Evolutionary conservation across 1,284 basidiomycete genomes (phyloP).

Genomic region (Trichosporon faecale): DNA sequence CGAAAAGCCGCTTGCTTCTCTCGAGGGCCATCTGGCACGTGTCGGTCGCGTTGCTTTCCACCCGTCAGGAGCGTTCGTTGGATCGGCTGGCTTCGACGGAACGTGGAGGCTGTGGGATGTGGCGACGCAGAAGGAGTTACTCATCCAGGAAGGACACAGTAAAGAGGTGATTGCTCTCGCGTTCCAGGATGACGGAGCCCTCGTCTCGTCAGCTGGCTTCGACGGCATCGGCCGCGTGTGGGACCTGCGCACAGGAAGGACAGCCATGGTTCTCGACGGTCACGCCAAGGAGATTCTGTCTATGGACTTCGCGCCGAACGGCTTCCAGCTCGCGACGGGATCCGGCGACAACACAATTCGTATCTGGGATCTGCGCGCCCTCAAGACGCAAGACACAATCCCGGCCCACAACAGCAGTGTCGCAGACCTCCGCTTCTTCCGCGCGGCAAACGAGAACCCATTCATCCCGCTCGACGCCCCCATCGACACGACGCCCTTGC

Average conservation of each 20-base stretch:
- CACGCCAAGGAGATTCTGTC: slow-evolving; percentile 91
- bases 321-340: slow-evolving; percentile 94
- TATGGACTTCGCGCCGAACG: slow-evolving; percentile 92
- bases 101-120: slow-evolving; percentile 99
- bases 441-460: slow-evolving; percentile 48
- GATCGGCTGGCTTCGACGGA: slow-evolving; percentile 93
- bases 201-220: slow-evolving; percentile 88
- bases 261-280: slow-evolving; percentile 97
- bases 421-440: slow-evolving; percentile 92
- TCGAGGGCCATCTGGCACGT: slow-evolving; percentile 85
- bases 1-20: slow-evolving; percentile 71
- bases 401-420: slow-evolving; percentile 93
- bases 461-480: slow-evolving; percentile 33
- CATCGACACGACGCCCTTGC: slow-evolving; percentile 6
- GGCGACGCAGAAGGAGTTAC: slow-evolving; percentile 70
- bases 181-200: slow-evolving; percentile 91
- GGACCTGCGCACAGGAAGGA: slow-evolving; percentile 91
- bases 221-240: slow-evolving; percentile 96
- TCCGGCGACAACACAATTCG: slow-evolving; percentile 95
- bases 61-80: slow-evolving; percentile 87
- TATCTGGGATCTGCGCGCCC: slow-evolving; percentile 95
- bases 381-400: slow-evolving; percentile 91
- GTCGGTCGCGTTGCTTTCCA: slow-evolving; percentile 94
- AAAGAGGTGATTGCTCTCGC: slow-evolving; percentile 94
- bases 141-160: slow-evolving; percentile 94